Conservation (phyloP, 2,329 filamentous ascomycete genomes). For the Epicoccum nigrum region DNA sequence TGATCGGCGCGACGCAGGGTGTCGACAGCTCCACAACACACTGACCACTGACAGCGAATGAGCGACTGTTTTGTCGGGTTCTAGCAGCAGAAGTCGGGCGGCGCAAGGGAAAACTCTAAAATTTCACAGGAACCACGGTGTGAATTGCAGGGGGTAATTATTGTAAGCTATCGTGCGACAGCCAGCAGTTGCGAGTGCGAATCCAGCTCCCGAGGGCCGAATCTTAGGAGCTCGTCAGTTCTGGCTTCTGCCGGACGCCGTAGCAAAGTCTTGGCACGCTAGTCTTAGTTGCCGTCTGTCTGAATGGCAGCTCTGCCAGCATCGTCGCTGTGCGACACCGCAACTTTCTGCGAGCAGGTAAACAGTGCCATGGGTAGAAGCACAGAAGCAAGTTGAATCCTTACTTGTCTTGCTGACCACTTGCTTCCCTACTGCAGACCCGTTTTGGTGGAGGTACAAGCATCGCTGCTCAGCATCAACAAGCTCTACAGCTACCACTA, state of each 20-base stretch:
- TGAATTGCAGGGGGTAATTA: background rate
- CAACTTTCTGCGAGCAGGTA: background rate
- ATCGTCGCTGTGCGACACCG: slow-evolving; percentile 8
- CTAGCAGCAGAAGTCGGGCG: slow-evolving; percentile 18
- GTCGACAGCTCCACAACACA: slow-evolving; percentile 28
- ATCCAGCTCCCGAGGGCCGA: too few relatives aligned
- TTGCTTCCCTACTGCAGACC: background rate
- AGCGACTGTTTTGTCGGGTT: slow-evolving; percentile 29
- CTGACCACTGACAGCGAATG: too few relatives aligned
- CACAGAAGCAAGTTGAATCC: background rate
- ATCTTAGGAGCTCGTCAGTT: slow-evolving; percentile 3
- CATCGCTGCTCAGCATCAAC: background rate
- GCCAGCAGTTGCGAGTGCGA: background rate
- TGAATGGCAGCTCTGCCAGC: slow-evolving; percentile 12
- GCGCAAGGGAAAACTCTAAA: background rate
- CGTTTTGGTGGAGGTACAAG: background rate
- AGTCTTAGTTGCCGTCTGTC: slow-evolving; percentile 9
- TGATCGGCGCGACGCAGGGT: slow-evolving; percentile 26
- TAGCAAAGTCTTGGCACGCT: slow-evolving; percentile 1
- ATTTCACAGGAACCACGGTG: background rate
- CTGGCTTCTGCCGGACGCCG: background rate
- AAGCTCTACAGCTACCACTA: background rate
- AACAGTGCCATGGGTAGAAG: background rate
- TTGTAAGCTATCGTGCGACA: slow-evolving; percentile 9
- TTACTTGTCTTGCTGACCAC: background rate